phyloP scores from a whole-genome alignment of 192 early-diverging fungal species.

The Backusella westeae region DNA sequence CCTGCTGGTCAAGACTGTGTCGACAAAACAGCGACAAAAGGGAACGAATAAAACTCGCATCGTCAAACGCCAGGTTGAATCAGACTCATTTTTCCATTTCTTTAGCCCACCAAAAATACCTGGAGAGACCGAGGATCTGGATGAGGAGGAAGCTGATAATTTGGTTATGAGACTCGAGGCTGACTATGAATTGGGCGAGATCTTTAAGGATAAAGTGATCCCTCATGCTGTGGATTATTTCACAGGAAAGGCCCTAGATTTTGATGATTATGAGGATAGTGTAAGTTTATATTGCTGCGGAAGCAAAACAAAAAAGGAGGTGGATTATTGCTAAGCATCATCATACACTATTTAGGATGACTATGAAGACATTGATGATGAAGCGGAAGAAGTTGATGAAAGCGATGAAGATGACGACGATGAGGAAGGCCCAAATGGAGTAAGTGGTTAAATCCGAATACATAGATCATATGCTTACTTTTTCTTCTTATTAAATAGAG shows the following conservation, averaged over 20 bases:
- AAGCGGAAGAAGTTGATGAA: slow-evolving; percentile 5
- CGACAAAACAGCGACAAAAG: slow-evolving; percentile 98
- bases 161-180: slow-evolving; percentile 83
- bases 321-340: not conserved
- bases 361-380: slow-evolving; percentile 52
- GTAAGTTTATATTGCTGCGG: not conserved
- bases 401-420: slow-evolving; percentile 24
- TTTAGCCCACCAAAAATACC: slow-evolving; percentile 83
- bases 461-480: not conserved
- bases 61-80: slow-evolving; percentile 93
- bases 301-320: not conserved
- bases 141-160: slow-evolving; percentile 72
- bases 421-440: slow-evolving; percentile 49
- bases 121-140: slow-evolving; percentile 67
- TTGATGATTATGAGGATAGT: slow-evolving; percentile 60
- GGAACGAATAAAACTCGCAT: slow-evolving; percentile 96
- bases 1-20: slow-evolving; percentile 87
- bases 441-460: not conserved
- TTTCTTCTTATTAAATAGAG: not conserved
- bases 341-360: slow-evolving; percentile 31
- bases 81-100: slow-evolving; percentile 97
- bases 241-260: slow-evolving; percentile 93
- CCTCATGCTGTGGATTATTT: slow-evolving; percentile 98
- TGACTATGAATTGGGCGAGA: slow-evolving; percentile 92
- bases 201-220: slow-evolving; percentile 97